phyloP scores from a whole-genome alignment of 1,284 basidiomycete genomes.

The Gomphus bonarii region DNA sequence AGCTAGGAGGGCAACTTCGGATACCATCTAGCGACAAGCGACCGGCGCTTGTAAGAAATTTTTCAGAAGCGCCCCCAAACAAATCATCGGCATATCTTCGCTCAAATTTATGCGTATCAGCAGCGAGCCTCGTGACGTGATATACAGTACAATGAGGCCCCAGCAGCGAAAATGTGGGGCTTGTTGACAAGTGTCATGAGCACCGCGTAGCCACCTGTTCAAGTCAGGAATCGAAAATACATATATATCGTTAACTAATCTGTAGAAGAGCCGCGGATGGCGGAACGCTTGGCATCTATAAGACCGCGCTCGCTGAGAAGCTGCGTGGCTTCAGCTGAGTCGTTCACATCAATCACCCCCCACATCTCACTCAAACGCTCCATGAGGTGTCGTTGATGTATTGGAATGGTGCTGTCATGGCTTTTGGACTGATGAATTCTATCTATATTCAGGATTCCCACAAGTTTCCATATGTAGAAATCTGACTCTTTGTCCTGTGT shows the following conservation, averaged over 20 bases:
- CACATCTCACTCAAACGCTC: slow-evolving; percentile 50
- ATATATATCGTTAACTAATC: slow-evolving; percentile 7
- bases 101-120: slow-evolving; percentile 62
- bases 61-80: slow-evolving; percentile 40
- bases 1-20: too few relatives aligned
- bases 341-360: slow-evolving; percentile 57
- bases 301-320: slow-evolving; percentile 30
- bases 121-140: slow-evolving; percentile 38
- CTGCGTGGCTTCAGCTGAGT: slow-evolving; percentile 43
- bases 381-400: too few relatives aligned
- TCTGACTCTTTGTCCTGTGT: too few relatives aligned
- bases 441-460: too few relatives aligned
- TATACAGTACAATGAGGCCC: slow-evolving; percentile 43
- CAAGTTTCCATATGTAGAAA: too few relatives aligned
- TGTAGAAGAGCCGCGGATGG: slow-evolving; percentile 50
- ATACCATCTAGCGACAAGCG: too few relatives aligned
- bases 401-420: too few relatives aligned
- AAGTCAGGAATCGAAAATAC: neutral
- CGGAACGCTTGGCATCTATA: slow-evolving; percentile 44
- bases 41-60: too few relatives aligned
- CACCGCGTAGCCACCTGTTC: slow-evolving; percentile 47
- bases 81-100: slow-evolving; percentile 42
- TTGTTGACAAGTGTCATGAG: slow-evolving; percentile 35
- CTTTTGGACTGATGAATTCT: too few relatives aligned
- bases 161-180: slow-evolving; percentile 34